A percentile compares a stretch with the other conserved stretches of the same genome.
These are phyloP conservation scores for Oidiodendron maius DNA, from an alignment of 495 filamentous ascomycete genomes.

Conservation along the genomic window DNA sequence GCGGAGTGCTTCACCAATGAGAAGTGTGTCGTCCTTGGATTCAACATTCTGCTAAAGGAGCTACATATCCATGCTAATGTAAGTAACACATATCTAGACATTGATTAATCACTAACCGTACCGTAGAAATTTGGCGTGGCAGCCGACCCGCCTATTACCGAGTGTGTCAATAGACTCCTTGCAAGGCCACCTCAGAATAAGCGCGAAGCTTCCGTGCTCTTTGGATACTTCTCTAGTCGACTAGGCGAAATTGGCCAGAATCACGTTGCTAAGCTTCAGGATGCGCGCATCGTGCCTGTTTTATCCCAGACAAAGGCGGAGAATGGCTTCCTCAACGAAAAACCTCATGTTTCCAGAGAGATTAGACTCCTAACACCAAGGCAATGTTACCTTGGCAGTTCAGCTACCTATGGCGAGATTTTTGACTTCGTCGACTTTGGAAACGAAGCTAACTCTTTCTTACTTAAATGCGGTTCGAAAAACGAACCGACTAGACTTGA, in stretches of 20 bases:
- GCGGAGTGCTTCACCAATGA: constrained; percentile 78
- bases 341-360: constrained; percentile 15
- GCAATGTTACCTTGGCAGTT: constrained; percentile 70
- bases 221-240: constrained; percentile 75
- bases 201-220: constrained; percentile 60
- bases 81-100: not conserved
- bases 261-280: constrained; percentile 50
- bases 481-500: constrained; percentile 81
- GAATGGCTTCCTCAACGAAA: constrained; percentile 19
- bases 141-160: constrained; percentile 67
- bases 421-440: constrained; percentile 98
- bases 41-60: constrained; percentile 65
- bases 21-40: constrained; percentile 68
- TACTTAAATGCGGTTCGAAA: constrained; percentile 82
- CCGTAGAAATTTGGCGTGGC: constrained; percentile 71
- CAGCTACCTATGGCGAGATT: constrained; percentile 73
- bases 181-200: constrained; percentile 60
- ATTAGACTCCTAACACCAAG: constrained; percentile 54
- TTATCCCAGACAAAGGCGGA: constrained; percentile 26
- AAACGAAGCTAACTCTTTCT: constrained; percentile 76
- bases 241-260: constrained; percentile 59
- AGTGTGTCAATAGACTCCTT: constrained; percentile 65
- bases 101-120: not conserved
- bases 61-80: constrained; percentile 61
- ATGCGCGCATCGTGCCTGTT: constrained; percentile 67